Evolutionary conservation across 78 protist genomes (phyloP).

Genomic region (Dictyostelium citrinum): DNA sequence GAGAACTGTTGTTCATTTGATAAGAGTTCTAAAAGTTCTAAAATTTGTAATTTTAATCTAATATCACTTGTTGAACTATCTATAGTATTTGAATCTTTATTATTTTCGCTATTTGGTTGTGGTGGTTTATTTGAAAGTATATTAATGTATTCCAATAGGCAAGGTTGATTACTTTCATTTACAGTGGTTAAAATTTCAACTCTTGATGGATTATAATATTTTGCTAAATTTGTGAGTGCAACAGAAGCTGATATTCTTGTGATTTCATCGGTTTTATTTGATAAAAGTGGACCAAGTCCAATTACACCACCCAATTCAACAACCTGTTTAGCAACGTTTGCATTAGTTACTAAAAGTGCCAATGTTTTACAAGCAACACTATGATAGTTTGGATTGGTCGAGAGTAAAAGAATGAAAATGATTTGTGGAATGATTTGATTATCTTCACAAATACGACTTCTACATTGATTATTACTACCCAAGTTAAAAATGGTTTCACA

Average conservation of each 20-base stretch:
- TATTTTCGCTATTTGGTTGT: not conserved
- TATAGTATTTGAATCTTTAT: not conserved
- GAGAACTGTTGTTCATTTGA: conserved; percentile 16
- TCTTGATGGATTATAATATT: not conserved
- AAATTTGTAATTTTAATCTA: conserved; percentile 35
- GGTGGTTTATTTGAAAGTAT: conserved; percentile 2
- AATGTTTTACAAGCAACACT: conserved; percentile 38
- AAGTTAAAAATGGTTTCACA: conserved; percentile 58
- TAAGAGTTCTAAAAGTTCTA: conserved; percentile 12
- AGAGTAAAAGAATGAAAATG: conserved; percentile 9
- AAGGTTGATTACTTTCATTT: conserved; percentile 8
- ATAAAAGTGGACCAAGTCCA: conserved; percentile 40
- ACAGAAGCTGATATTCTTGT: conserved; percentile 34
- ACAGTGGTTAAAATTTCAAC: not conserved
- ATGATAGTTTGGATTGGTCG: not conserved
- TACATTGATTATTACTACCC: conserved; percentile 21
- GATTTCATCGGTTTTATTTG: conserved; percentile 2
- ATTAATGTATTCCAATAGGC: not conserved
- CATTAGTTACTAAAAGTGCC: conserved; percentile 41
- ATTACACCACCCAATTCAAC: conserved; percentile 45
- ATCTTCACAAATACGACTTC: conserved; percentile 16
- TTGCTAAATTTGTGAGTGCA: conserved; percentile 32
- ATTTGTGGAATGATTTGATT: conserved; percentile 7
- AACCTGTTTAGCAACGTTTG: conserved; percentile 14
- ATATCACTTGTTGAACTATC: not conserved